A percentile compares a stretch with the other conserved stretches of the same genome.
Conservation (phyloP, 768 basidiomycete genomes). For the Stropharia rugosoannulata region DNA sequence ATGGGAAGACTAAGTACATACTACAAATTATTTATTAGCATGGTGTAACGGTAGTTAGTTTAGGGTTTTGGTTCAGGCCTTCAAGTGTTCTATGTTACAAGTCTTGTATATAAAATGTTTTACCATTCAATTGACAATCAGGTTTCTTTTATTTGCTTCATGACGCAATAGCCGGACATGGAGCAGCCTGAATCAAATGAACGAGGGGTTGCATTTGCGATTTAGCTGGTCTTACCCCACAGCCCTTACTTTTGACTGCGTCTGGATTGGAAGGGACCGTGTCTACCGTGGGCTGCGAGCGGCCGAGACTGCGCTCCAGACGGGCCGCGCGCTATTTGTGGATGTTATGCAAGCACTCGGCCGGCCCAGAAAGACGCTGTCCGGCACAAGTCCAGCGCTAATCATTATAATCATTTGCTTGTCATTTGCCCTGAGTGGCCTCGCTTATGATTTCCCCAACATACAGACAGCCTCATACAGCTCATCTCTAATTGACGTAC, state of each 20-base stretch:
- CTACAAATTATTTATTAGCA: not conserved
- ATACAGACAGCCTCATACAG: too few relatives aligned
- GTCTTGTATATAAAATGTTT: too few relatives aligned
- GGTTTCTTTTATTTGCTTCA: not conserved
- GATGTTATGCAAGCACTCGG: conserved; percentile 7
- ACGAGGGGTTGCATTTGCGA: not conserved
- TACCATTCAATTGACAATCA: too few relatives aligned
- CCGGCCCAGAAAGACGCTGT: conserved; percentile 5
- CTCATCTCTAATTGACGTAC: too few relatives aligned
- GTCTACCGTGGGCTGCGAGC: not conserved
- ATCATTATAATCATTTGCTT: not conserved
- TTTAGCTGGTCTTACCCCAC: not conserved
- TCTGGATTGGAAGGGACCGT: not conserved
- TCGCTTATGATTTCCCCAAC: too few relatives aligned
- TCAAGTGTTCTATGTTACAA: too few relatives aligned
- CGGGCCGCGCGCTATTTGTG: not conserved
- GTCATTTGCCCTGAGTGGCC: not conserved
- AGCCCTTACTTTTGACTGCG: not conserved
- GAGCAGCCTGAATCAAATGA: not conserved
- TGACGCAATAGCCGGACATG: not conserved
- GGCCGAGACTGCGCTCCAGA: conserved; percentile 2
- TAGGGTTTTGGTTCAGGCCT: too few relatives aligned
- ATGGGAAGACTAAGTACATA: not conserved
- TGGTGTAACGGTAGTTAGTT: not conserved
- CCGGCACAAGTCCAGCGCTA: not conserved